Base-by-base conservation (phyloP, 805 yeast genomes). In the Candida nonsorbophila region DNA sequence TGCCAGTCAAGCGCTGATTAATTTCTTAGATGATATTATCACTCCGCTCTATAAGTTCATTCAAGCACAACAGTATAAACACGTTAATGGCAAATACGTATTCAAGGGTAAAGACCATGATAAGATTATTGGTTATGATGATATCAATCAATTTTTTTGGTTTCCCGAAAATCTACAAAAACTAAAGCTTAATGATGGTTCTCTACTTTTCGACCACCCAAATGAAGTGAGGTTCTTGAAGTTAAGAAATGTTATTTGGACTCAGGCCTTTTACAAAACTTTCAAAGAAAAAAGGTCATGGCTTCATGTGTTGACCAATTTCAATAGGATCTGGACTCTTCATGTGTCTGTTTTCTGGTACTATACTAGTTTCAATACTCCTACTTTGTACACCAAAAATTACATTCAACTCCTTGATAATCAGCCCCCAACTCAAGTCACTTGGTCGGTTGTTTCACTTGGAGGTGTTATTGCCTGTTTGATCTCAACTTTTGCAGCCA, bases 81-180 rank as follows among this genome's bases (percentile, higher is more conserved):
- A 67, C 6, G 34, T 56, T 15, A 72, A 75, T 25, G 84, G 80
- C 3, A 60, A 58, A 30, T 75, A 69, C 58, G 31, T 33, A 9
- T 74, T 77, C 54, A 74, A 77, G 37, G 87, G 77, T 45, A 70
- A 70, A 42, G 92, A 85, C 57, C 92, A 78, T 63, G 51, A 67
- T 52, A 51, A 71, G 41, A 63, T 78, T 49, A 48, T 77, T 52
- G 71, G 84, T 38, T 53, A 81, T 41, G 78, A 72, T 44, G 78
- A 72, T 39, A 49, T 70, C 21, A 72, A 72, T 40, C 77, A 69
- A 38, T 51, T 63, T 12, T 72, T 72, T 34, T 72, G 78, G 77
- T 61, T 58, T 34, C 50, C 55, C 3, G 43, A 56, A 26, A 62
- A 65, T 10, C 38, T 71, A 4, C 29, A 41, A 11, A 46, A 49